These are phyloP conservation scores for Corylus americana DNA, from an alignment of 306 rosid species.

Conservation along the genomic window DNA sequence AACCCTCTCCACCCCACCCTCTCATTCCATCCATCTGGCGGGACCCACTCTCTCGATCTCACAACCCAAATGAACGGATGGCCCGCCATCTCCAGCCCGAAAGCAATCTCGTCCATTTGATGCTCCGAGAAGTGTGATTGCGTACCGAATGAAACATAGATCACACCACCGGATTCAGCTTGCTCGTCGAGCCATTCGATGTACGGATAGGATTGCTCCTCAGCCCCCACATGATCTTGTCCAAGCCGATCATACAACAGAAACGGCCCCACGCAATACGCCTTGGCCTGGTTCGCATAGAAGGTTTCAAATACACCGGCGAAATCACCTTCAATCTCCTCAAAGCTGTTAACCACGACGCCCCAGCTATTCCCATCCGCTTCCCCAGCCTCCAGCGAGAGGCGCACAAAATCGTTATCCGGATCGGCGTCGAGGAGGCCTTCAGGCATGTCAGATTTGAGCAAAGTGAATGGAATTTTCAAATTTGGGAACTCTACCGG, in stretches of 20 bases:
- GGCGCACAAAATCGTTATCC: background rate
- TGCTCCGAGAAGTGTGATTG: conserved; percentile 9
- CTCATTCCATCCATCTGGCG: conserved; percentile 11
- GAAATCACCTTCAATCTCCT: conserved; percentile 16
- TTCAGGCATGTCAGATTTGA: conserved; percentile 10
- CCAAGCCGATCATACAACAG: background rate
- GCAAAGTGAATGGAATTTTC: conserved; percentile 14
- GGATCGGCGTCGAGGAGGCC: background rate
- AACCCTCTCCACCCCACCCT: conserved; percentile 19
- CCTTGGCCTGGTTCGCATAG: background rate
- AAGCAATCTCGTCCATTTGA: conserved; percentile 32
- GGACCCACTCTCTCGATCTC: conserved; percentile 24
- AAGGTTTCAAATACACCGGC: conserved; percentile 19
- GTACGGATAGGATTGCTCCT: too few species aligned
- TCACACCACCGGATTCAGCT: background rate
- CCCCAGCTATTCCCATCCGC: conserved; percentile 32
- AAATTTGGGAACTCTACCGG: conserved; percentile 2
- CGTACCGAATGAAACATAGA: conserved; percentile 33
- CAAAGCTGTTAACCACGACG: conserved; percentile 28
- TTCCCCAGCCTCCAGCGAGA: background rate
- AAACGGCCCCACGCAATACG: conserved; percentile 35
- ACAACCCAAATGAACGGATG: conserved; percentile 26
- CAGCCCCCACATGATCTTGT: background rate
- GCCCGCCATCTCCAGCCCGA: conserved; percentile 26
- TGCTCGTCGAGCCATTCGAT: conserved; percentile 20